These are phyloP conservation scores for Eucalyptus globulus DNA, from an alignment of 345 rosid genomes.

Conservation along the genomic window DNA sequence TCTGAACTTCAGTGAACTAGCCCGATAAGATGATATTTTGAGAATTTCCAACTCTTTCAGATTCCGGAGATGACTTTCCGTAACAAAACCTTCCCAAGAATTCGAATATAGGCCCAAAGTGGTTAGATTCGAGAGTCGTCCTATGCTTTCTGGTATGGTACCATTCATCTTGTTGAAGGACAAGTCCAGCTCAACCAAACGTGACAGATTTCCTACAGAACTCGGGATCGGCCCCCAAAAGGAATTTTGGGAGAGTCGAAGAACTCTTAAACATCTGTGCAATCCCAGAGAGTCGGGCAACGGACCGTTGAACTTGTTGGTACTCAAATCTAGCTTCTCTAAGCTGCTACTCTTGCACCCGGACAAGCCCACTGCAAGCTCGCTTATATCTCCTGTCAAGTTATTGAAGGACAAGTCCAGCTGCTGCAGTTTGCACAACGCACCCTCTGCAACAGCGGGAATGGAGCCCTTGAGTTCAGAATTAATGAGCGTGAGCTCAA, in stretches of 20 bases:
- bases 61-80: background rate
- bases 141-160: conserved; percentile 5
- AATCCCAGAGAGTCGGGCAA: conserved; percentile 2
- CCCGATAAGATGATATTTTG: background rate
- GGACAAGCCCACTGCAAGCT: background rate
- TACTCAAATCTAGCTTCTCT: background rate
- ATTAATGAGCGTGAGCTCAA: too few species aligned
- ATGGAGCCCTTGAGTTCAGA: background rate
- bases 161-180: conserved; percentile 5
- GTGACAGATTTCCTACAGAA: conserved; percentile 1
- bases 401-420: background rate
- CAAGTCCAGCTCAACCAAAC: background rate
- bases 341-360: background rate
- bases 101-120: background rate
- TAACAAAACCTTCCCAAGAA: conserved; percentile 4
- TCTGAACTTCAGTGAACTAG: background rate
- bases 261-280: background rate
- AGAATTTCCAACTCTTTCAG: background rate
- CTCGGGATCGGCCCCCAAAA: conserved; percentile 5
- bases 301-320: background rate
- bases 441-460: background rate
- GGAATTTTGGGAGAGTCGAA: background rate
- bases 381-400: background rate
- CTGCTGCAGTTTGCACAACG: background rate
- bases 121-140: background rate